Conservation (phyloP, 1,139 yeast species). For the Lodderomyces elongisporus region DNA sequence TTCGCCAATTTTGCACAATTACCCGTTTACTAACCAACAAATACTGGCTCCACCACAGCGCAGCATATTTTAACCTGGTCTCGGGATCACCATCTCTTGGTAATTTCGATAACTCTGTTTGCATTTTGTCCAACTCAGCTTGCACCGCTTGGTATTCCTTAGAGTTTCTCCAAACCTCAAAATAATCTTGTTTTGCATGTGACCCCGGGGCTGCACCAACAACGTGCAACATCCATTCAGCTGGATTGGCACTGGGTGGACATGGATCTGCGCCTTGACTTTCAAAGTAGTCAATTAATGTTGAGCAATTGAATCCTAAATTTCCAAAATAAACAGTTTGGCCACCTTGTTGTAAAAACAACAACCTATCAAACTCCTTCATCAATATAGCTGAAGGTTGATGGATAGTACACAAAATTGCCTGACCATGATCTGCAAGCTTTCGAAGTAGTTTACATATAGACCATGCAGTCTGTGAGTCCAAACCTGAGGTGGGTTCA, state of each 20-base stretch:
- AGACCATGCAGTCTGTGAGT: conserved; percentile 41
- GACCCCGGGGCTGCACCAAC: conserved; percentile 41
- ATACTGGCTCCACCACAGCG: conserved; percentile 20
- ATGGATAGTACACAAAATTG: conserved; percentile 39
- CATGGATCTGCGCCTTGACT: conserved; percentile 47
- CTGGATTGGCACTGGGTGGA: conserved; percentile 44
- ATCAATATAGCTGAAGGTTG: conserved; percentile 39
- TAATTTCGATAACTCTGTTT: conserved; percentile 26
- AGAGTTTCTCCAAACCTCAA: conserved; percentile 30
- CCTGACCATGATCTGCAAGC: conserved; percentile 38
- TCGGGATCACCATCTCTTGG: conserved; percentile 24
- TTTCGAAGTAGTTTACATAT: conserved; percentile 37
- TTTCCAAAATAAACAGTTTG: conserved; percentile 65
- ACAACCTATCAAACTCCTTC: conserved; percentile 31
- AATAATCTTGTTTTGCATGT: conserved; percentile 29
- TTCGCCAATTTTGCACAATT: conserved; percentile 32
- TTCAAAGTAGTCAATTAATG: conserved; percentile 52
- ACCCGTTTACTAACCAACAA: conserved; percentile 19
- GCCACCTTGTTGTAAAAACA: conserved; percentile 43
- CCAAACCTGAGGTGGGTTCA: conserved; percentile 39
- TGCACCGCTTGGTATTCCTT: conserved; percentile 20
- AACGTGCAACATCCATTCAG: conserved; percentile 55
- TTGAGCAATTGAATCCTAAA: conserved; percentile 49
- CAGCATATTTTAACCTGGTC: conserved; percentile 20
- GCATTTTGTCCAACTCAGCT: conserved; percentile 23